Evolutionary conservation across 1,284 basidiomycete species (phyloP), one percentile per base, ranked within the genome.

Genomic region (Cutaneotrichosporon mucoides): DNA sequence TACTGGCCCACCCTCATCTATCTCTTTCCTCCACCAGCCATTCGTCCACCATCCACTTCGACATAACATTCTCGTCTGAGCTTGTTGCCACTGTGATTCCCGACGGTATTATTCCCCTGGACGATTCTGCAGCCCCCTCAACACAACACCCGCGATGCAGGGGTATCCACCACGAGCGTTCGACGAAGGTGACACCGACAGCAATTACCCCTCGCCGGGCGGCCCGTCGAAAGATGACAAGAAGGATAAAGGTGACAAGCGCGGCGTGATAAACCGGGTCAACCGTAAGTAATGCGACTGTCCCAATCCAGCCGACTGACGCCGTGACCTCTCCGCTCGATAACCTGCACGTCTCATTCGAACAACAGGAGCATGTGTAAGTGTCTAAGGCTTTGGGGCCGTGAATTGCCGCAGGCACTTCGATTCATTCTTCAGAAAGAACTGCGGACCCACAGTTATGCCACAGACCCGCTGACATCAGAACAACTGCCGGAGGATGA

Each of bases 401-500:
- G 12, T 40, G 12, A 24, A 24, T 24, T 24, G 24, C 24, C 24
- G 24, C 24, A 24, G 24, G 24, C 24, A 24, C 24, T 24, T 24
- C 24, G 24, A 24, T 24, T 24, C 24, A 24, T 24, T 24, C 24
- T 24, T 24, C 24, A 24, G 24, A 24, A 24, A 24, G 24, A 24
- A 24, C 24, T 24, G 24, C 24, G 24, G 24, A 12, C 38, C 38
- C 38, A 9, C 34, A 36, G 13, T 15, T 13, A n/a, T 36, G 10
- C n/a, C 36, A 5, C 10, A 13, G 38, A 6, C 2, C 48, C 60
- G 44, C 59, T 52, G 41, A 48, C 49, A 33, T 5, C 57, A 76
- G 75, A 78, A 77, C 57, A 73, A 78, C 59, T 79, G 77, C 51
- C 60, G 77, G 6, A 59, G 75, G 40, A 78, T 79, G 76, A 79